Evolutionary conservation across 1,284 basidiomycete genomes (phyloP).

Genomic region (Cryptococcus sp.): DNA sequence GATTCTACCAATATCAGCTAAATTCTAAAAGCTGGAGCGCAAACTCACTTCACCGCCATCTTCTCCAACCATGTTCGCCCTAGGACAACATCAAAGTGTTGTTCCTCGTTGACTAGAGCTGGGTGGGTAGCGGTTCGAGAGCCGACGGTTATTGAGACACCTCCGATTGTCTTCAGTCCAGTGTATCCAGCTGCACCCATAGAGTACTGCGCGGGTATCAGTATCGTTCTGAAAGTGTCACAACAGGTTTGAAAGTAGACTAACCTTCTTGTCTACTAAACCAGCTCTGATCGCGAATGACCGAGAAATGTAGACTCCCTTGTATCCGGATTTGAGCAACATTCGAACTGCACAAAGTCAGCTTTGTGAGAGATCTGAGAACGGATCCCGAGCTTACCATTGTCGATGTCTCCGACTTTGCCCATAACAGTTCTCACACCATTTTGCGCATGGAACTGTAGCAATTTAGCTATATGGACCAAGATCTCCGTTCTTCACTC

Average conservation of each 20-base stretch:
- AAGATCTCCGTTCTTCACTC: slow-evolving; percentile 6
- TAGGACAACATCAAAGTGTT: slow-evolving; percentile 93
- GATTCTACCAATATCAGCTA: slow-evolving; percentile 47
- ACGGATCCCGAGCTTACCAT: slow-evolving; percentile 56
- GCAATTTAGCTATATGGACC: slow-evolving; percentile 2
- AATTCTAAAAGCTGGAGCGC: no score
- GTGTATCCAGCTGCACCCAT: slow-evolving; percentile 44
- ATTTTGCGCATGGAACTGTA: slow-evolving; percentile 73
- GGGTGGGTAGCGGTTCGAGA: slow-evolving; percentile 51
- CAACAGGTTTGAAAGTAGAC: neutral
- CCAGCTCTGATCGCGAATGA: slow-evolving; percentile 85
- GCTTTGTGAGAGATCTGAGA: neutral
- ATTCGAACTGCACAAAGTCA: slow-evolving; percentile 62
- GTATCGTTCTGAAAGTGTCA: neutral
- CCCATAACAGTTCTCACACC: slow-evolving; percentile 91
- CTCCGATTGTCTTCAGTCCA: slow-evolving; percentile 58
- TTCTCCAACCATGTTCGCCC: slow-evolving; percentile 92
- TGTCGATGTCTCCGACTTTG: slow-evolving; percentile 79
- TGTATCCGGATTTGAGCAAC: slow-evolving; percentile 88
- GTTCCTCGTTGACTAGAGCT: slow-evolving; percentile 76
- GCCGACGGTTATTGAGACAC: slow-evolving; percentile 61
- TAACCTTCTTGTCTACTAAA: slow-evolving; percentile 66
- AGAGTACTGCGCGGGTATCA: slow-evolving; percentile 20
- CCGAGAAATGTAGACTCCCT: slow-evolving; percentile 91
- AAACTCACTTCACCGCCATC: slow-evolving; percentile 62